Evolutionary conservation across 1,284 basidiomycete genomes (phyloP), one percentile per base, ranked within the genome.

Genomic region (Mixia osmundae): DNA sequence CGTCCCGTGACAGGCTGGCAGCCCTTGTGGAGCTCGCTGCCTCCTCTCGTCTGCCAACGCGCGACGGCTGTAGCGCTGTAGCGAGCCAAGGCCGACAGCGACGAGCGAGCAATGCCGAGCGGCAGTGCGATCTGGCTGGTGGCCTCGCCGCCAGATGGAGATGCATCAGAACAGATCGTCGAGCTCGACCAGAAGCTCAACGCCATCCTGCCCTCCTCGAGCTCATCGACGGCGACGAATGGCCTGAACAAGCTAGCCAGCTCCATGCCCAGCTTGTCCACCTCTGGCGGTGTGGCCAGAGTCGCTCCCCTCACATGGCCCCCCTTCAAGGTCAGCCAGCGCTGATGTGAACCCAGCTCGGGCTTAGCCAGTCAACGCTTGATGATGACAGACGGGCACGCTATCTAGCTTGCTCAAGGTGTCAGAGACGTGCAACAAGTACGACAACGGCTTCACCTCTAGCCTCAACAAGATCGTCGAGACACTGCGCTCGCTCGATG

Each of bases 401-500:
- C 69, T 99, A 19, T 87, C 89, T 44, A 67, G 71, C 20, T 71
- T 99, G 40, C 72, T 99, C 45, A 66, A 70, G 3, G 67, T 97
- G 33, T 89, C 83, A 12, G 91, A 97, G 53, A 72, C 78, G 36
- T 66, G 97, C 30, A 80, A 85, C 11, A 95, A 94, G 60, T 71
- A 77, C 44, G 91, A 97, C 49, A 54, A 67, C n/a, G 69, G 68
- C 61, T 85, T 91, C 61, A 94, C 80, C 3, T 62, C 68, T 16
- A 71, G 73, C 9, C 76, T 89, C 41, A 77, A 77, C 43, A 95
- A 94, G 65, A 76, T 77, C 18, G 80, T 95, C 41, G 91, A 97
- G 52, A 87, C 83, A 1, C 67, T 95, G 34, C 76, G 85, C 32
- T 79, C 76, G 45, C 67, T 97, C 37, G 35, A 30, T 8, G 26